Base-by-base conservation (phyloP, 805 yeast species). In the Ogataea ganodermae region DNA sequence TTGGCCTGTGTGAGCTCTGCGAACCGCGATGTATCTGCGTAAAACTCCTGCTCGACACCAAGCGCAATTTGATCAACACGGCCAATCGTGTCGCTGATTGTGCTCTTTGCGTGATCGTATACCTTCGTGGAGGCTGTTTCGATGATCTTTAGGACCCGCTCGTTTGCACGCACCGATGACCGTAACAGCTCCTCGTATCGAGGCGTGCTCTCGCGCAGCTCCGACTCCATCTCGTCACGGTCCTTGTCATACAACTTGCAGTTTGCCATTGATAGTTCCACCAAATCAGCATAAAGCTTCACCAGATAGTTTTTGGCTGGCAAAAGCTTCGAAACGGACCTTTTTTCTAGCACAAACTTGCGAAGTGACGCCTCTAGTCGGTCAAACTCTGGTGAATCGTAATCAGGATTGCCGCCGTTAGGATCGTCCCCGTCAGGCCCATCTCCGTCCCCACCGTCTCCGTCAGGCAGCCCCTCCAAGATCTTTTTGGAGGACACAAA, bases 291-390 rank as follows among this genome's bases (percentile, higher is more conserved):
- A 35, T 87, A 75, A 10, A 91, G 61, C 58, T 90, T 92, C 16
- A 74, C 51, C 23, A 92, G 68, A 58, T 86, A 94, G n/a, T 84
- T 91, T 61, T 90, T 89, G 0, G 97, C 98, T 0, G 99, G 99
- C 28, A 89, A 77, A 12, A 94, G 72, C 63, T 94, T 94, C 0
- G 98, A 90, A 9, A 86, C 66, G 0, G 97, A 82, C 59, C 99
- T 78, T 59, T 91, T 94, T 55, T 92, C 96, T 18, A 94, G 73
- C 4, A 94, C 83, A 65, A 94, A 94, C 54, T 83, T 83, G 44
- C 97, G 78, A 48, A 94, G 72, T 2, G 96, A 83, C 6, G 88
- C 86, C 59, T 94, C 98, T 46, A 94, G 71, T 42, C 79, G 81
- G 58, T 89, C 96, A 62, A 92, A 90, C 57, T 86, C 83, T 1